Evolutionary conservation across 352 stramenopile species (phyloP).

Genomic region (Hyaloperonospora brassicae): DNA sequence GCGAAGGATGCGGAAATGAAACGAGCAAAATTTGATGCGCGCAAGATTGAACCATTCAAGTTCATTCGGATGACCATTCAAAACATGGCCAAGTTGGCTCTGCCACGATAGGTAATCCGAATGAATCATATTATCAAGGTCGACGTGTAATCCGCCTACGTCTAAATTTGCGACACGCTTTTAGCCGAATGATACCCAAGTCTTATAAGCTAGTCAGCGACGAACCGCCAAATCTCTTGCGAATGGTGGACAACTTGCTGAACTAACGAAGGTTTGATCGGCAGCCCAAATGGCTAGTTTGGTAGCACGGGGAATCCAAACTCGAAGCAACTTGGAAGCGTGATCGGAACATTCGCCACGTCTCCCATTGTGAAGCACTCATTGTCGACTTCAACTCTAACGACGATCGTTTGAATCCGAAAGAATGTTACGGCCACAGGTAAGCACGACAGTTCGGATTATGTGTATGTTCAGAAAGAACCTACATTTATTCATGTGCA

Average conservation of each 20-base stretch:
- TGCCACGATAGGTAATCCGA: neutral
- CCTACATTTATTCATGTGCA: too few relatives aligned
- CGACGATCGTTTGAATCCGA: neutral
- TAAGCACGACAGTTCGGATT: too few relatives aligned
- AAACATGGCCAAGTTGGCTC: neutral
- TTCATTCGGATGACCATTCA: neutral
- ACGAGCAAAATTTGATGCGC: neutral
- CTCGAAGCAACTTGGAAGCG: neutral
- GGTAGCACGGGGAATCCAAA: neutral
- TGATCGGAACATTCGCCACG: neutral
- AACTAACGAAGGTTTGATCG: neutral
- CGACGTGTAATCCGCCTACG: neutral
- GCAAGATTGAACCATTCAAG: neutral
- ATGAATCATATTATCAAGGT: neutral
- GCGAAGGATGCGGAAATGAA: neutral
- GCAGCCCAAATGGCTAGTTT: neutral
- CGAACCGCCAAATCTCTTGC: constrained; percentile 27
- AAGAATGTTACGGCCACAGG: neutral
- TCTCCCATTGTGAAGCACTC: neutral
- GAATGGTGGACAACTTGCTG: constrained; percentile 23
- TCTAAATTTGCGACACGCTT: neutral
- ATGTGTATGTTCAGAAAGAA: too few relatives aligned
- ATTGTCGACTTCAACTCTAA: neutral
- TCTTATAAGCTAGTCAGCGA: neutral
- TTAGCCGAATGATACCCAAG: neutral